Evolutionary conservation across 1,284 basidiomycete species (phyloP), one percentile per base, ranked within the genome.

Genomic region (Rugosomyces carneus): DNA sequence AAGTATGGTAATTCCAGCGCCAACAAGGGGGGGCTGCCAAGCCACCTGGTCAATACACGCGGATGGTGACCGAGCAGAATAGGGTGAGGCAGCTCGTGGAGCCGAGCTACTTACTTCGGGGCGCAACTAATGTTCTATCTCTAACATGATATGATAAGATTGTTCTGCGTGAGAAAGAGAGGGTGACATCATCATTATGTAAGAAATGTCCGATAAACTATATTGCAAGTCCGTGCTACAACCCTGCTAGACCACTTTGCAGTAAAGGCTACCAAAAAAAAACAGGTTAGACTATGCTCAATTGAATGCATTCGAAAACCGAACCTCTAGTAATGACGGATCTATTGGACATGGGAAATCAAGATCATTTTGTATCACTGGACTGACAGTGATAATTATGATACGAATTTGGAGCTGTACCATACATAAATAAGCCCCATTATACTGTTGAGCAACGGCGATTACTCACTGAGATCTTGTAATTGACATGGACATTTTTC

Each of bases 341-440:
- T 63, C 58, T 37, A 84, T 51, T 2, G 90, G 89, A 58, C 90
- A 93, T 18, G 65, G 57, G 57, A 93, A 87, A 37, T 64, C 78
- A 42, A 85, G 75, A 5, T 69, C 68, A 54, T 82, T 84, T 45
- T 72, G 79, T 57, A 93, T 72, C 0, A 76, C 75, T 1, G 87
- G 89, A 10, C 78, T 77, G 42, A 93, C 71, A 0, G 80, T 80
- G 32, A 89, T 68, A 48, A 83, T 69, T 11, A 89, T 58, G 20
- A 92, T 74, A 49, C 73, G 72, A 36, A 89, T 60, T 18, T 69
- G 75, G 47, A 87, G 64, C 82, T 87, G 59, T 52, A n/a, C 10
- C 57, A 41, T 5, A 32, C 40, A 3, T 50, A 15, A 40, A 21
- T 29, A 21, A 40, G 24, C 34, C n/a, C n/a, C n/a, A n/a, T 19